phyloP scores from a whole-genome alignment of 2,329 filamentous ascomycete species.

The Alternaria postmessia region DNA sequence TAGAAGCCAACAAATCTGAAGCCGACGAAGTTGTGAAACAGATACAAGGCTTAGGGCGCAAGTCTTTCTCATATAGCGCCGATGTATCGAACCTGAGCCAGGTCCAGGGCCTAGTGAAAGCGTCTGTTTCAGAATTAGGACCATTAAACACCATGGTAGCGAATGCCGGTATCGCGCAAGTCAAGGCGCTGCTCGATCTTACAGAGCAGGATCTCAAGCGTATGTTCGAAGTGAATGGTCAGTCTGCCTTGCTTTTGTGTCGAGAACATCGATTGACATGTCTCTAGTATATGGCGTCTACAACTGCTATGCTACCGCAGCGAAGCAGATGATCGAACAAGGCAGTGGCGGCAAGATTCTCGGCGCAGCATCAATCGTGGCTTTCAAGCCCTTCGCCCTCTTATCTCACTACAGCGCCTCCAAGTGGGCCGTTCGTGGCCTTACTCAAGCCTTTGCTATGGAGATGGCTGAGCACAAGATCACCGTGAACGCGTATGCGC shows the following conservation, averaged over 20 bases:
- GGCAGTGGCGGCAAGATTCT: slow-evolving; percentile 60
- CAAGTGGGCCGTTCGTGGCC: slow-evolving; percentile 72
- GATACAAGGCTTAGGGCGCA: slow-evolving; percentile 61
- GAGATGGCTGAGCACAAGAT: slow-evolving; percentile 71
- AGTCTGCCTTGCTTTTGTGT: background rate
- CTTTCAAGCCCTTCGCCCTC: slow-evolving; percentile 66
- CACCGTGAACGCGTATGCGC: slow-evolving; percentile 72
- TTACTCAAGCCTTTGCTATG: slow-evolving; percentile 72
- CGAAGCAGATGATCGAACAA: slow-evolving; percentile 71
- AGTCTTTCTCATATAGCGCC: slow-evolving; percentile 64
- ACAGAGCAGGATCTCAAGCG: slow-evolving; percentile 64
- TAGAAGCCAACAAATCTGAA: slow-evolving; percentile 60
- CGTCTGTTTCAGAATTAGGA: slow-evolving; percentile 62
- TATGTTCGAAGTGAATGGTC: slow-evolving; percentile 69
- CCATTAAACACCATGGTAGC: slow-evolving; percentile 64
- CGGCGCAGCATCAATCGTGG: slow-evolving; percentile 62
- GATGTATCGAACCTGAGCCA: slow-evolving; percentile 67
- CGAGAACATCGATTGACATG: background rate
- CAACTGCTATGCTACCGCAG: slow-evolving; percentile 70
- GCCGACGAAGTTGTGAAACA: slow-evolving; percentile 64
- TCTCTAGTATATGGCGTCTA: slow-evolving; percentile 65
- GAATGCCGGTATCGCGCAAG: slow-evolving; percentile 69
- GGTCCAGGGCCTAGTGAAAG: slow-evolving; percentile 62
- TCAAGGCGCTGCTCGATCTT: slow-evolving; percentile 64
- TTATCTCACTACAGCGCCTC: slow-evolving; percentile 70